Evolutionary conservation across 2,329 filamentous ascomycete species (phyloP), one percentile per base, ranked within the genome.

Genomic region (Triangularia verruculosa): DNA sequence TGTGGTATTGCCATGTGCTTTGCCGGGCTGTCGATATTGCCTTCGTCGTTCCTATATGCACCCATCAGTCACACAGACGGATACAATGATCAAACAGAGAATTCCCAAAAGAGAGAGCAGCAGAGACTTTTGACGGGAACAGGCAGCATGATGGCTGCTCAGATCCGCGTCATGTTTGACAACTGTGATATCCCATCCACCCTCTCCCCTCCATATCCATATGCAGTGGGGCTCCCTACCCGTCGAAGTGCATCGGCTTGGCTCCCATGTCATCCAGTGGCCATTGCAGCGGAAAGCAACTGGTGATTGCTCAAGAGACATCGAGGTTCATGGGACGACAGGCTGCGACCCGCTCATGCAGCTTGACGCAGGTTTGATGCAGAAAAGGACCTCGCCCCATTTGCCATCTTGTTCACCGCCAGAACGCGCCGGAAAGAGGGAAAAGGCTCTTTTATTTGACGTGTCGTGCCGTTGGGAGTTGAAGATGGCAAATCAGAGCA

Each of bases 341-440:
- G 52, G 59, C 52, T 7, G 59, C 34, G 32, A 51, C 59, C 43
- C 52, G 32, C 24, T 22, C 20, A 56, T 47, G 32, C 57, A 39
- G 34, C 61, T 30, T 58, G 30, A 51, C 55, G 59, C 59, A 57
- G 3, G n/a, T 12, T 25, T 55, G 51, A 53, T 53, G 64, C 59
- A 61, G 47, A 57, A 60, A 65, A 30, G 34, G 57, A 59, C 12
- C 59, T 62, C 30, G 64, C 13, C 39, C 59, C 20, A 25, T 39
- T 57, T 57, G 47, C 34, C 54, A 51, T 54, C 61, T 59, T 61
- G 61, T 39, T 70, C 68, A 70, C 68, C 68, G 68, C 68, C 63
- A 68, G 64, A 70, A 63, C 54, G n/a, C 15, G 34, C 34, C 34
- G 15, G 28, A 5, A 20, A 25, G 20, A 53, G 25, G n/a, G 51